Evolutionary conservation across 805 yeast genomes (phyloP), one percentile per base, ranked within the genome.

Genomic region (Brettanomyces anomalus): DNA sequence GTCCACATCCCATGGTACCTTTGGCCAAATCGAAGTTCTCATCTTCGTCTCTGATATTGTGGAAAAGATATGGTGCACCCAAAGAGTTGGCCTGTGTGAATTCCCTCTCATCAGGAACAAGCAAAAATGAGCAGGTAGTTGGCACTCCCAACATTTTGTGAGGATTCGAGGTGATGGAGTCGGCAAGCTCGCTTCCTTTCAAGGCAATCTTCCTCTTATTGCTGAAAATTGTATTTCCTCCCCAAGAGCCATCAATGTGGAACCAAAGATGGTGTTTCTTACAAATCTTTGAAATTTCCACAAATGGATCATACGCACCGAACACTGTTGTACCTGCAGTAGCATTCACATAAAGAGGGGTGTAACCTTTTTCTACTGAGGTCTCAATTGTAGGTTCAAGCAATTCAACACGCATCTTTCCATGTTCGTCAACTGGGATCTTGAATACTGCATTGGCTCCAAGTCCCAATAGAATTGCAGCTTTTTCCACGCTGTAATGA

Each of bases 121-220:
- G 67, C 45, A 85, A 63, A 57, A 86, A 85, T 15, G 90, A 82
- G 52, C 81, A 76, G 0, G 85, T 79, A 26, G 75, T 76, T 42
- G 95, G 95, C 13, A 83, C 85, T n/a, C 95, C 95, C 36, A 85
- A 70, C 85, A 83, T 79, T 55, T 85, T 85, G 65, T 85, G 95
- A 3, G 95, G 95, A 55, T 85, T 86, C 18, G 78, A 73, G 2
- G 95, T 85, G 43, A 85, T 69, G 10, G 89, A 81, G 59, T 85
- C 76, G 1, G 93, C 95, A 17, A 70, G 55, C 35, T 81, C 73
- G 28, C 74, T 58, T 2, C 95, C 95, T 15, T 60, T 55, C 46
- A 85, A 59, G 49, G 72, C 70, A 43, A 59, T 38, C 35, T 55
- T 59, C 43, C 77, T 74, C 10, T 49, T 64, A 0, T 58, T 51